Evolutionary conservation across 2,329 filamentous ascomycete species (phyloP).

Genomic region (Apiospora pterosperma): DNA sequence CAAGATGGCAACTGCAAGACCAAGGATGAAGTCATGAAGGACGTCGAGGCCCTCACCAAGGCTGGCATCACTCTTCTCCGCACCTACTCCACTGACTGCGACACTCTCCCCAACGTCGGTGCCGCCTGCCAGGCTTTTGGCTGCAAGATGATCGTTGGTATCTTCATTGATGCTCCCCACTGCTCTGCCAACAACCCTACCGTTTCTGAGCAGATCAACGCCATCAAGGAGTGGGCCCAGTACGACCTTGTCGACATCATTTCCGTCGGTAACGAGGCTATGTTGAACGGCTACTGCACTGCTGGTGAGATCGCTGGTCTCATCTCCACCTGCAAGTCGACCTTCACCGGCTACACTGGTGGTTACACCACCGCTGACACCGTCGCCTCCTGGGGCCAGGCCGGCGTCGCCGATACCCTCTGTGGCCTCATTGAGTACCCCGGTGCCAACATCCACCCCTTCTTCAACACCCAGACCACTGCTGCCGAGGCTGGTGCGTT

Average conservation of each 20-base stretch:
- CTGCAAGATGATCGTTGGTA: slow-evolving; percentile 78
- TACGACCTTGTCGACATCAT: slow-evolving; percentile 77
- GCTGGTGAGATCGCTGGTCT: slow-evolving; percentile 65
- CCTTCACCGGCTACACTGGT: slow-evolving; percentile 72
- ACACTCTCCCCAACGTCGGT: slow-evolving; percentile 73
- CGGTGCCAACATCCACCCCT: slow-evolving; percentile 86
- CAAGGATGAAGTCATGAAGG: slow-evolving; percentile 50
- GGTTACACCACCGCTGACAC: slow-evolving; percentile 84
- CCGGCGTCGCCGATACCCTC: slow-evolving; percentile 53
- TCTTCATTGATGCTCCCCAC: slow-evolving; percentile 72
- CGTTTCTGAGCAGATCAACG: slow-evolving; percentile 69
- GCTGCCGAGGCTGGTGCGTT: slow-evolving; percentile 71
- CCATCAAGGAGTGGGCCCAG: slow-evolving; percentile 68
- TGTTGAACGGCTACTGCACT: slow-evolving; percentile 70
- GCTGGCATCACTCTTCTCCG: slow-evolving; percentile 71
- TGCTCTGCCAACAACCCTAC: slow-evolving; percentile 56
- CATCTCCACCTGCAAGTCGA: slow-evolving; percentile 62
- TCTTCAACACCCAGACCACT: slow-evolving; percentile 74
- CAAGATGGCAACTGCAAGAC: slow-evolving; percentile 61
- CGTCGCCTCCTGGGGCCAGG: slow-evolving; percentile 70
- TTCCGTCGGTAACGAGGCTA: slow-evolving; percentile 86
- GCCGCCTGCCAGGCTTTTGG: slow-evolving; percentile 62
- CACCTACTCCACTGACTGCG: slow-evolving; percentile 91
- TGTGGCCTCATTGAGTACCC: slow-evolving; percentile 75
- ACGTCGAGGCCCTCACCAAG: slow-evolving; percentile 59